A percentile compares a stretch with the other conserved stretches of the same genome.
Evolutionary conservation across 768 basidiomycete species (phyloP).

Genomic region (Lyophyllum shimeji): DNA sequence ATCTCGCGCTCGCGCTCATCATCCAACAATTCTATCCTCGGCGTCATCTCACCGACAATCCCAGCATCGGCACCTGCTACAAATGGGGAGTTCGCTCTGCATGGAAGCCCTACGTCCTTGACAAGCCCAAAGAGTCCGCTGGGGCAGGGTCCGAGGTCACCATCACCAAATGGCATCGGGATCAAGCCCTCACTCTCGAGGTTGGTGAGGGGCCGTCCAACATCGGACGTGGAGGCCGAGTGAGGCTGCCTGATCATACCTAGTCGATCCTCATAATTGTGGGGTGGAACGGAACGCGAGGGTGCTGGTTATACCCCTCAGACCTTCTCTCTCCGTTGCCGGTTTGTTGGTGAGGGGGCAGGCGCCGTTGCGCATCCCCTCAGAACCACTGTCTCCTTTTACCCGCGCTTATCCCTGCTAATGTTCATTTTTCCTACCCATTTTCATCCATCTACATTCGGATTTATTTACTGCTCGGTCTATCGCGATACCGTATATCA

Average conservation of each 20-base stretch:
- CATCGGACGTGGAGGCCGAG: conserved; percentile 12
- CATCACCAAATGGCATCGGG: conserved; percentile 5
- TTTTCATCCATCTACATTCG: conserved; percentile 9
- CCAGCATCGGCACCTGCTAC: conserved; percentile 13
- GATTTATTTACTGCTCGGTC: conserved; percentile 11
- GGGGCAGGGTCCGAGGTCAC: conserved; percentile 8
- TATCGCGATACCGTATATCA: conserved; percentile 7
- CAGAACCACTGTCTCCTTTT: too few species aligned
- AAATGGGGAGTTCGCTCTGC: conserved; percentile 14
- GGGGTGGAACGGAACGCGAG: not conserved
- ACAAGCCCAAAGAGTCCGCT: conserved; percentile 15
- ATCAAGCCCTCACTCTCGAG: conserved; percentile 25
- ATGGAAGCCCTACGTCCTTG: conserved; percentile 8
- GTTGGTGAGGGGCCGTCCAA: conserved; percentile 17
- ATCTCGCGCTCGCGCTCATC: conserved; percentile 56
- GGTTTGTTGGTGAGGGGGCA: too few species aligned
- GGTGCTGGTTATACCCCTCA: not conserved
- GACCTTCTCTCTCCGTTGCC: too few species aligned
- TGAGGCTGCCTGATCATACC: not conserved
- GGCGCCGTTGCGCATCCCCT: too few species aligned
- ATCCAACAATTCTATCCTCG: conserved; percentile 40
- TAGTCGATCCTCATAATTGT: not conserved
- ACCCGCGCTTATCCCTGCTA: not conserved
- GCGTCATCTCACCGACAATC: conserved; percentile 35
- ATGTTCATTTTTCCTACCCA: not conserved